Percentiles rank a stretch among this genome's conserved stretches.
Evolutionary conservation across 2,329 filamentous ascomycete species (phyloP).

Genomic region (Diaporthe sp.): DNA sequence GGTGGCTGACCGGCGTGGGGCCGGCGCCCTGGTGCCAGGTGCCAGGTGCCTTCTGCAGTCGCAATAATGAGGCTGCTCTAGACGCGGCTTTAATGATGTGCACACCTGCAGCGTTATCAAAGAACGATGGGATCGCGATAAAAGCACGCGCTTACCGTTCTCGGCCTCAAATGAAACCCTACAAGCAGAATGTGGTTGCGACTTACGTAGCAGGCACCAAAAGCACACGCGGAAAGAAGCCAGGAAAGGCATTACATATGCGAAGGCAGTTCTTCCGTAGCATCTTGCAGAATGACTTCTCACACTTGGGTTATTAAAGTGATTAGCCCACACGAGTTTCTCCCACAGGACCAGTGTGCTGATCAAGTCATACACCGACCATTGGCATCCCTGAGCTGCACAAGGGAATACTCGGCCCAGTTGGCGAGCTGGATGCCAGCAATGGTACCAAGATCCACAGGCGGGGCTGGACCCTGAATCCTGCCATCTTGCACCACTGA

Average conservation of each 20-base stretch:
- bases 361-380: neutral
- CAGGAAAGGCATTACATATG: neutral
- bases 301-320: neutral
- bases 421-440: neutral
- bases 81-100: neutral
- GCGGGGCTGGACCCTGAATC: constrained; percentile 37
- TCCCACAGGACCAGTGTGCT: neutral
- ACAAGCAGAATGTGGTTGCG: neutral
- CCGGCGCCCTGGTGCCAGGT: neutral
- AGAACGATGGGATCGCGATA: neutral
- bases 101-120: neutral
- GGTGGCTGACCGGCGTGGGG: constrained; percentile 29
- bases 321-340: neutral
- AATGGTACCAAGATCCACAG: neutral
- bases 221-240: neutral
- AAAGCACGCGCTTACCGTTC: neutral
- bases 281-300: neutral
- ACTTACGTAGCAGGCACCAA: neutral
- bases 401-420: neutral
- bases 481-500: constrained; percentile 26
- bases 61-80: neutral
- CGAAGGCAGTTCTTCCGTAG: neutral
- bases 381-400: constrained; percentile 38
- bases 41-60: neutral
- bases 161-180: neutral